Conservation (phyloP, 1,284 basidiomycete species). For the Phylloporus sp. region DNA sequence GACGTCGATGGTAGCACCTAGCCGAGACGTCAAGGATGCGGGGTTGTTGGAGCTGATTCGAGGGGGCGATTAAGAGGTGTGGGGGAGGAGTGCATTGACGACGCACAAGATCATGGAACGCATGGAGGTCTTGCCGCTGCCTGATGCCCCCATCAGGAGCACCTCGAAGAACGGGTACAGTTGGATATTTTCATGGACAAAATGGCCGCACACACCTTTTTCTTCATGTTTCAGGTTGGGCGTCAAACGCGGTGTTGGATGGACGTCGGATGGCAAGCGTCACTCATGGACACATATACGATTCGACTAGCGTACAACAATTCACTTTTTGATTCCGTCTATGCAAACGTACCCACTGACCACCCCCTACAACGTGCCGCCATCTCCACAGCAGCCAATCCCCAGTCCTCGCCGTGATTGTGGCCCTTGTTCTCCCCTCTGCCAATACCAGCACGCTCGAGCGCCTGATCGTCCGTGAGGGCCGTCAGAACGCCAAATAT, state of each 20-base stretch:
- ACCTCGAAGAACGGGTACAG: constrained; percentile 59
- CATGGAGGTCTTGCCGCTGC: constrained; percentile 95
- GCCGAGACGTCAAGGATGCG: constrained; percentile 87
- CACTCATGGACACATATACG: neutral
- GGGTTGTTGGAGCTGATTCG: constrained; percentile 87
- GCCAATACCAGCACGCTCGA: constrained; percentile 89
- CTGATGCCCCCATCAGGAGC: constrained; percentile 93
- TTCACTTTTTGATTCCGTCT: constrained; percentile 11
- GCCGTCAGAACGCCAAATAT: constrained; percentile 97
- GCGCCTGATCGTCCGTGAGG: constrained; percentile 92
- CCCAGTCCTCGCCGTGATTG: constrained; percentile 98
- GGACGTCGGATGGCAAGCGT: neutral
- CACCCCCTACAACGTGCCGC: constrained; percentile 77
- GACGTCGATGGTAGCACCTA: constrained; percentile 97
- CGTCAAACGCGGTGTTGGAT: neutral
- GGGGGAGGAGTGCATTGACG: constrained; percentile 15
- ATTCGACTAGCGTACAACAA: constrained; percentile 21
- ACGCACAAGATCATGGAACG: constrained; percentile 96
- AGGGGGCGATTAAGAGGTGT: constrained; percentile 6
- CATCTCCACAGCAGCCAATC: constrained; percentile 93
- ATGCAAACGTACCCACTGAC: constrained; percentile 75
- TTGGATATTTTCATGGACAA: neutral
- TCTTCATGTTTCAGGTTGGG: constrained; percentile 52
- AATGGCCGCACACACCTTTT: constrained; percentile 34
- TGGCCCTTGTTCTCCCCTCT: constrained; percentile 75